Percentiles rank a stretch among this genome's conserved stretches.
These are phyloP conservation scores for Chaetothyriales sp. DNA, from an alignment of 2,329 filamentous ascomycete genomes.

Conservation along the genomic window DNA sequence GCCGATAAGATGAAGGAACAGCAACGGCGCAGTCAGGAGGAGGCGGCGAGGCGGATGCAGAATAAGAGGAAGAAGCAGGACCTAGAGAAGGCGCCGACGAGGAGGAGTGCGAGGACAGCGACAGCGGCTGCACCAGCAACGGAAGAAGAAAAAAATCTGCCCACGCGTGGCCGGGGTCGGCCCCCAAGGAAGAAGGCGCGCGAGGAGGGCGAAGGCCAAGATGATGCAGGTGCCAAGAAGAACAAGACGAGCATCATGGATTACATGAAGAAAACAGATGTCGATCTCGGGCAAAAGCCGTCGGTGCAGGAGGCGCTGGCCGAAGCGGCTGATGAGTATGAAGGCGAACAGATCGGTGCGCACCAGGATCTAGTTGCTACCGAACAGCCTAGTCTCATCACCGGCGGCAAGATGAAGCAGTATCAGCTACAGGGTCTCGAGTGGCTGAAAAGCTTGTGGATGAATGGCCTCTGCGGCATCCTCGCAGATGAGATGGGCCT, in stretches of 20 bases:
- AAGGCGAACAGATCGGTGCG: slow-evolving; percentile 47
- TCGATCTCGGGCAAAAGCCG: slow-evolving; percentile 39
- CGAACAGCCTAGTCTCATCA: slow-evolving; percentile 70
- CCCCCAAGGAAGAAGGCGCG: slow-evolving; percentile 1
- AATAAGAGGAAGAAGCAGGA: slow-evolving; percentile 22
- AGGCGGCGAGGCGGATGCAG: slow-evolving; percentile 26
- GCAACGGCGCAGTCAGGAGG: slow-evolving; percentile 31
- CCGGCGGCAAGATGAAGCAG: slow-evolving; percentile 77
- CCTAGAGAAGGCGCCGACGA: slow-evolving; percentile 16
- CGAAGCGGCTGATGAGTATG: slow-evolving; percentile 44
- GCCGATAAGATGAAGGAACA: slow-evolving; percentile 36
- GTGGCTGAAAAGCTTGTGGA: slow-evolving; percentile 72
- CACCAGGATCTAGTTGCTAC: slow-evolving; percentile 60
- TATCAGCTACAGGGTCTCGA: slow-evolving; percentile 92
- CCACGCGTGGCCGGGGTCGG: slow-evolving; percentile 11
- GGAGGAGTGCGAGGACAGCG: slow-evolving; percentile 12
- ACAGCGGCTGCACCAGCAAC: slow-evolving; percentile 1
- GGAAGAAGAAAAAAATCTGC: slow-evolving; percentile 9
- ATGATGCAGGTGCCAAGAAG: slow-evolving; percentile 21
- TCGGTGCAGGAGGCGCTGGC: slow-evolving; percentile 45
- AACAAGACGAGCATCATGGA: slow-evolving; percentile 35
- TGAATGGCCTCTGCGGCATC: slow-evolving; percentile 86
- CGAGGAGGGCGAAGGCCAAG: slow-evolving; percentile 17
- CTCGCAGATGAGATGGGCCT: slow-evolving; percentile 90
- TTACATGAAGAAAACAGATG: slow-evolving; percentile 48